Evolutionary conservation across 768 basidiomycete genomes (phyloP).

Genomic region (Saitozyma sp.): DNA sequence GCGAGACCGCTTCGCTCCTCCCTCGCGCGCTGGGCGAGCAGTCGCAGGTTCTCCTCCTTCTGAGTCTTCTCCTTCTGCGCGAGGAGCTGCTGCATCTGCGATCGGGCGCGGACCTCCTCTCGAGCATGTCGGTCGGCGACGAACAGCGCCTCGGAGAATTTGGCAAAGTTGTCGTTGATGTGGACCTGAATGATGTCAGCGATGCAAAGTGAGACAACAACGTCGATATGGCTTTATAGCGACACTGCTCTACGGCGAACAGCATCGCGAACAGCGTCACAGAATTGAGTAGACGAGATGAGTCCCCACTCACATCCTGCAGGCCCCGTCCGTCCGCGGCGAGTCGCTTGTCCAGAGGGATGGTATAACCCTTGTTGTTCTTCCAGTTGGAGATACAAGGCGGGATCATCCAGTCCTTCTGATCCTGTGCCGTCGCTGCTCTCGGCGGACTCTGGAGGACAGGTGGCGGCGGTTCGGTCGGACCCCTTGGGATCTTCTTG

Average conservation of each 20-base stretch:
- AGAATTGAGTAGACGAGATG: background rate
- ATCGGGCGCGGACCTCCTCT: conserved; percentile 93
- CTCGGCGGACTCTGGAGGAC: conserved; percentile 92
- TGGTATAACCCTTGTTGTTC: conserved; percentile 99
- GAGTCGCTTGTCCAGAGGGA: conserved; percentile 94
- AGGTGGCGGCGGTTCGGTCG: conserved; percentile 93
- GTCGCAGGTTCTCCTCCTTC: conserved; percentile 92
- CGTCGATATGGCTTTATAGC: no score
- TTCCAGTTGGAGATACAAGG: conserved; percentile 99
- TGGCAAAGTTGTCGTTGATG: conserved; percentile 99
- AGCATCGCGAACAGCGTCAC: background rate
- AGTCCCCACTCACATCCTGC: conserved; percentile 73
- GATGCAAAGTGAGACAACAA: no score
- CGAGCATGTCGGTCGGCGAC: conserved; percentile 96
- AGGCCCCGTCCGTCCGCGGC: conserved; percentile 98
- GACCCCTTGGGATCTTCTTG: conserved; percentile 97
- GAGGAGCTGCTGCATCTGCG: conserved; percentile 98
- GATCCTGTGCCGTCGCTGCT: conserved; percentile 92
- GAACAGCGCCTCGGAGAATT: conserved; percentile 94
- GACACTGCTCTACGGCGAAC: background rate
- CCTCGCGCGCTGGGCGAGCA: conserved; percentile 90
- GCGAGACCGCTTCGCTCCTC: conserved; percentile 84
- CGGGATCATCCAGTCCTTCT: conserved; percentile 99
- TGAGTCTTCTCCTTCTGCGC: conserved; percentile 96
- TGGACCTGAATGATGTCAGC: conserved; percentile 65